phyloP scores from a whole-genome alignment of 345 rosid species.

The Microthlaspi erraticum region DNA sequence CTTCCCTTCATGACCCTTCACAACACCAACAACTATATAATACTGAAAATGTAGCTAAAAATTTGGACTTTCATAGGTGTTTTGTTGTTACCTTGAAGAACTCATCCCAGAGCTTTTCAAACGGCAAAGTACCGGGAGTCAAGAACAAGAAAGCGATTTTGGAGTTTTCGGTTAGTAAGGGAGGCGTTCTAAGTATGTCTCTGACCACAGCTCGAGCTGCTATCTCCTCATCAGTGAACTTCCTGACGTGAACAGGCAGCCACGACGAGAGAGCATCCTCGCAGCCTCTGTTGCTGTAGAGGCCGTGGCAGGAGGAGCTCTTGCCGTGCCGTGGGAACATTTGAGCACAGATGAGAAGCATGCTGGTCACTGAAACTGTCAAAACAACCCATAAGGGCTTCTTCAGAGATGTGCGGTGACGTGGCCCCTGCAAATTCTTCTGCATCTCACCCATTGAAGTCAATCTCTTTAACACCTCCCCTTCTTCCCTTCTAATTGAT shows the following conservation, averaged over 20 bases:
- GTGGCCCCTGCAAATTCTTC: constrained; percentile 60
- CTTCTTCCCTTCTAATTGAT: constrained; percentile 59
- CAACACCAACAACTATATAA: constrained; percentile 3
- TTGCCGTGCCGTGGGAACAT: constrained; percentile 65
- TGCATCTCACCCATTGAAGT: constrained; percentile 68
- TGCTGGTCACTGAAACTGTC: constrained; percentile 73
- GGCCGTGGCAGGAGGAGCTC: constrained; percentile 61
- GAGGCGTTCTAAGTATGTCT: constrained; percentile 71
- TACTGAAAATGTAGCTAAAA: constrained; percentile 1
- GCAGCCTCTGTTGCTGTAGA: constrained; percentile 72
- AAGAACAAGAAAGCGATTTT: constrained; percentile 96
- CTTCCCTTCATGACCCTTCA: constrained; percentile 82
- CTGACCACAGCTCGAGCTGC: constrained; percentile 70
- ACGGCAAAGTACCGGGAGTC: constrained; percentile 85
- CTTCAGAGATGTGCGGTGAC: constrained; percentile 70
- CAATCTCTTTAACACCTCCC: constrained; percentile 33
- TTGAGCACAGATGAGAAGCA: constrained; percentile 77
- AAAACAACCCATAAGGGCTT: constrained; percentile 86
- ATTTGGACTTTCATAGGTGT: neutral
- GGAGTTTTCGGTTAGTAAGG: constrained; percentile 53
- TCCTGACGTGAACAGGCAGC: constrained; percentile 93
- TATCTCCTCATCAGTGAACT: constrained; percentile 76
- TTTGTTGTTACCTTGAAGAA: constrained; percentile 64
- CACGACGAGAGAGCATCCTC: constrained; percentile 62
- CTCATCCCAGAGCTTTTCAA: constrained; percentile 94